Conservation (phyloP, 441 rosid species). For the Pelargonium citronellum region DNA sequence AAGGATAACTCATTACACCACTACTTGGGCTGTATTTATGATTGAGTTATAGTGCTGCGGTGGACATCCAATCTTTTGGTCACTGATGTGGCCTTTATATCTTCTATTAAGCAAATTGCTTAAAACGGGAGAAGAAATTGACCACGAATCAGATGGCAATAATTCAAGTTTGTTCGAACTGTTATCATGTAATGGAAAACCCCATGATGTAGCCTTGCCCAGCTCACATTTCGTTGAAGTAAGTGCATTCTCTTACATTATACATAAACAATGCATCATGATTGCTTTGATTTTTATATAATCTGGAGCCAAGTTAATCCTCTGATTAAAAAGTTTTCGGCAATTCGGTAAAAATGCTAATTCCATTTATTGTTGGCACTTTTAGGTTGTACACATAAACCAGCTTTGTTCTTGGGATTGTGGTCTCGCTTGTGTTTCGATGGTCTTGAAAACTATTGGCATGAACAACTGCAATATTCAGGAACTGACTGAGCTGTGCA, state of each 20-base stretch:
- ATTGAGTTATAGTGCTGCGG: conserved; percentile 15
- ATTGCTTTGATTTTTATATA: conserved; percentile 2
- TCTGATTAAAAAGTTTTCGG: background rate
- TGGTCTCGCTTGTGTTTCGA: conserved; percentile 82
- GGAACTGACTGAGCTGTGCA: conserved; percentile 57
- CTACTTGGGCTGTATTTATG: conserved; percentile 16
- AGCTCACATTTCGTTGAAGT: conserved; percentile 45
- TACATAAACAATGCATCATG: background rate
- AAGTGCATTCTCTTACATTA: conserved; percentile 20
- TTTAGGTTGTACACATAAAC: conserved; percentile 73
- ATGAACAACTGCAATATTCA: conserved; percentile 46
- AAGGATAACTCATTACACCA: conserved; percentile 15
- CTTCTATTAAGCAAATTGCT: conserved; percentile 64
- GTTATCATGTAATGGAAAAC: conserved; percentile 29
- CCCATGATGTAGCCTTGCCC: conserved; percentile 32
- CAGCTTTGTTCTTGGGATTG: conserved; percentile 92
- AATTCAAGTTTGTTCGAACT: conserved; percentile 26
- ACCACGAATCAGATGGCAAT: conserved; percentile 26
- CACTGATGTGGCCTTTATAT: conserved; percentile 70
- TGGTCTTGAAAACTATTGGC: conserved; percentile 74
- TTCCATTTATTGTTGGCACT: conserved; percentile 10
- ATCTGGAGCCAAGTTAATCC: background rate
- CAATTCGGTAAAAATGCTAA: background rate
- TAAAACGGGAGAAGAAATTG: conserved; percentile 47
- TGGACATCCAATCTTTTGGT: conserved; percentile 19